Base-by-base conservation (phyloP, 2,329 filamentous ascomycete species). In the Pleoardoris graminearum region DNA sequence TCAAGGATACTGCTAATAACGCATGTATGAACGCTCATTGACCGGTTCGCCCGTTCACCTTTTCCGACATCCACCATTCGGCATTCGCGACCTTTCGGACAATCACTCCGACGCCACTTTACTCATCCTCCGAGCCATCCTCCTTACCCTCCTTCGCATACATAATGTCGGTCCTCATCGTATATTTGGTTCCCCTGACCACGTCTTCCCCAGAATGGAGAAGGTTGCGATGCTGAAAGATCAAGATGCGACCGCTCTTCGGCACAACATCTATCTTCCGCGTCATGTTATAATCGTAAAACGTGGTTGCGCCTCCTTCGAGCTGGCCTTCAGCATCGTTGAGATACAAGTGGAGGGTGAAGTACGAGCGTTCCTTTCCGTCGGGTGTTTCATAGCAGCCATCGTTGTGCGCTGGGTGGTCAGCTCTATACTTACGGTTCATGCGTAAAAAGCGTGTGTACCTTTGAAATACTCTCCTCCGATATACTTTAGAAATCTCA, bases 401-500 rank as follows among this genome's bases (percentile, higher is more conserved):
- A 65, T 92, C 88, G 59, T 80, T 85, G 65, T 92, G 88, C 3
- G 84, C 84, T 67, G 19, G 12, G n/a, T 14, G 17, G 32, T 65
- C 42, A 61, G 48, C 32, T 4, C 17, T 8, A 14, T 8, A 12
- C 14, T 4, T 32, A 16, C 10, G 4, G n/a, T 35, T 3, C 22
- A n/a, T n/a, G 16, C 10, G 17, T 12, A 4, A 3, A 21, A 33
- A 23, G 42, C n/a, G 8, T 8, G 54, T 58, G 32, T 58, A 62
- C 75, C 78, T 47, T 78, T 80, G 61, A 93, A 93, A 66, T 85
- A 91, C 60, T 90, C 84, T 0, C 88, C 88, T 0, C 77, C 71
- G 0, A 79, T 79, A 68, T 93, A 93, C 63, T 82, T 85, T 42
- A 93, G 73, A 61, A 92, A 91, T 27, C 89, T 77, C 81, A 92